Evolutionary conservation across 169 alveolate species (phyloP).

Genomic region (Eimeria nieschulzi): DNA sequence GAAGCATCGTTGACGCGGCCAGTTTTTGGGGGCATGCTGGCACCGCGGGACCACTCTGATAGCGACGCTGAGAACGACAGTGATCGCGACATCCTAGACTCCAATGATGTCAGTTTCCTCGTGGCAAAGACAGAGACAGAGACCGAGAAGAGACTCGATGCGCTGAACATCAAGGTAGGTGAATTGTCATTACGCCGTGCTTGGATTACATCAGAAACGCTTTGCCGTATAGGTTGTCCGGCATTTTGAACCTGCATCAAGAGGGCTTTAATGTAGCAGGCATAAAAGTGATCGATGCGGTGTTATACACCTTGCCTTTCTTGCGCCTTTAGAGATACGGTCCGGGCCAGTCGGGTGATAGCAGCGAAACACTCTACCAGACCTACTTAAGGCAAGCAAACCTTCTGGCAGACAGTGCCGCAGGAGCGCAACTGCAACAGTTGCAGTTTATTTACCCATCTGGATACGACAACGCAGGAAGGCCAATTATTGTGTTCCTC

Average conservation of each 20-base stretch:
- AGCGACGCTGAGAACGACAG: background rate
- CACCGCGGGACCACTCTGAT: conserved; percentile 1
- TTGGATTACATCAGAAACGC: too few species aligned
- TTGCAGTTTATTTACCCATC: conserved; percentile 22
- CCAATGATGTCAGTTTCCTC: conserved; percentile 30
- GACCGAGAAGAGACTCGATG: conserved; percentile 30
- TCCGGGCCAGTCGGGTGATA: background rate
- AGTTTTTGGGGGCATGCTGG: conserved; percentile 23
- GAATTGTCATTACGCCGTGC: background rate
- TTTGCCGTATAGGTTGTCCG: too few species aligned
- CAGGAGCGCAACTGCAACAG: conserved; percentile 2
- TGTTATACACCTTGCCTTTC: too few species aligned
- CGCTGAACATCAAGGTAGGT: conserved; percentile 17
- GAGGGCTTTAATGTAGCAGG: too few species aligned
- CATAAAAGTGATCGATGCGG: too few species aligned
- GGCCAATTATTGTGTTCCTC: conserved; percentile 43
- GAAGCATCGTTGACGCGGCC: background rate
- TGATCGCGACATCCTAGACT: background rate
- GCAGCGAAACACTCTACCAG: conserved; percentile 42
- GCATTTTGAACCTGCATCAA: too few species aligned
- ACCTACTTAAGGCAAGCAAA: conserved; percentile 52
- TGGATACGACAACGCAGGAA: conserved; percentile 29
- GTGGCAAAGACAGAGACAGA: conserved; percentile 43
- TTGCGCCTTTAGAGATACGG: background rate
- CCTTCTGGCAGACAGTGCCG: conserved; percentile 39